These are phyloP conservation scores for Salix arbutifolia DNA, from an alignment of 345 rosid genomes.

Conservation along the genomic window DNA sequence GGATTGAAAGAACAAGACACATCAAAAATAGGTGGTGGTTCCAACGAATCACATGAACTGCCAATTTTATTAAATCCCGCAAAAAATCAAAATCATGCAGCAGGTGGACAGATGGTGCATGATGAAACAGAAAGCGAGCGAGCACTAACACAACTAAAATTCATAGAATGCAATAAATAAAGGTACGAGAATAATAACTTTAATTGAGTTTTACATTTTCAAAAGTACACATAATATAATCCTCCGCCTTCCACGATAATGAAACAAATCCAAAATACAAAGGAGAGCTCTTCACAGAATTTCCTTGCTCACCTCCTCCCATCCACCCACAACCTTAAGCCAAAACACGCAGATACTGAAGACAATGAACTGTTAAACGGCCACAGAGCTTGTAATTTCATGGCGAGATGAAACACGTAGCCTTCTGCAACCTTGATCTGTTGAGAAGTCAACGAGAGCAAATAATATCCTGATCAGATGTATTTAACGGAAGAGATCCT, in stretches of 20 bases:
- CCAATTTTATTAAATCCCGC: neutral
- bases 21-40: no score
- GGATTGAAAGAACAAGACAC: neutral
- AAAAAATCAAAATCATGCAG: neutral
- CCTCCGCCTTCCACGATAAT: neutral
- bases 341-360: neutral
- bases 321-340: neutral
- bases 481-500: neutral
- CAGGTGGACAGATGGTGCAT: neutral
- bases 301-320: neutral
- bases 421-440: neutral
- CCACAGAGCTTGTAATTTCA: constrained; percentile 4
- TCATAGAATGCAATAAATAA: neutral
- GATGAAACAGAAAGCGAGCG: no score
- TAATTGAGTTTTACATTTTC: neutral
- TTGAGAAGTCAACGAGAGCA: neutral
- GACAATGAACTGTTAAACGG: neutral
- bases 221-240: neutral
- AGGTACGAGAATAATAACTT: neutral
- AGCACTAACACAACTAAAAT: neutral
- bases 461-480: neutral
- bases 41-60: no score
- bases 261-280: neutral
- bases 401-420: constrained; percentile 3
- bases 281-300: neutral